Evolutionary conservation across 2,329 filamentous ascomycete species (phyloP).

Genomic region (Xylariomycetidae sp.): DNA sequence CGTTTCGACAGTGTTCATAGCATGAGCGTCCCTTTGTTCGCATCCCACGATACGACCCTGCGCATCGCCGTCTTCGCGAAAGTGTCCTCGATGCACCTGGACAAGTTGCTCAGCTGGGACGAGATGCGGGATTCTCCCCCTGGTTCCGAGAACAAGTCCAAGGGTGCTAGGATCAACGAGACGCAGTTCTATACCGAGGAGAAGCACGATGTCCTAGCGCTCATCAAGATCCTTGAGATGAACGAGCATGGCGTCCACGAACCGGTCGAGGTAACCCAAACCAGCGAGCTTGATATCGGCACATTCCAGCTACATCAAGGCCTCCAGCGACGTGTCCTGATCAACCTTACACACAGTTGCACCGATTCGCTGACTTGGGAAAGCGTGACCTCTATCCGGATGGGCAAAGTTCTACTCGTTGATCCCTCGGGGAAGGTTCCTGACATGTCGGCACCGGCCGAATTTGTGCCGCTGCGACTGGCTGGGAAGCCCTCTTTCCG

Average conservation of each 20-base stretch:
- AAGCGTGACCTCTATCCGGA: slow-evolving; percentile 68
- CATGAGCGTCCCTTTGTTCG: slow-evolving; percentile 85
- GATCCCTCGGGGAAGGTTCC: slow-evolving; percentile 81
- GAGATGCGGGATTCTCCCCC: slow-evolving; percentile 82
- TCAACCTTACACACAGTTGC: slow-evolving; percentile 87
- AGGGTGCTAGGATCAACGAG: slow-evolving; percentile 71
- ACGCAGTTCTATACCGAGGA: slow-evolving; percentile 91
- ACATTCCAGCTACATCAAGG: slow-evolving; percentile 95
- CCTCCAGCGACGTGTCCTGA: slow-evolving; percentile 77
- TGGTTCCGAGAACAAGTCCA: slow-evolving; percentile 48
- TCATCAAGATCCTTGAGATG: slow-evolving; percentile 84
- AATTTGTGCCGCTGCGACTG: slow-evolving; percentile 71
- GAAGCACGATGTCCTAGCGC: slow-evolving; percentile 84
- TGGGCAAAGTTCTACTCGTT: slow-evolving; percentile 76
- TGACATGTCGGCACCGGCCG: slow-evolving; percentile 65
- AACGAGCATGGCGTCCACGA: slow-evolving; percentile 86
- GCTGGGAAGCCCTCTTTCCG: slow-evolving; percentile 72
- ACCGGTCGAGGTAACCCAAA: slow-evolving; percentile 88
- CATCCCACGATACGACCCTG: slow-evolving; percentile 66
- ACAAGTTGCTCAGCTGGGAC: slow-evolving; percentile 97
- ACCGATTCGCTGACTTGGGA: slow-evolving; percentile 86
- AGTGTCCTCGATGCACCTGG: slow-evolving; percentile 87
- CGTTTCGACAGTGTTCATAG: slow-evolving; percentile 97
- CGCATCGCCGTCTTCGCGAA: slow-evolving; percentile 88
- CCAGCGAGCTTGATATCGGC: slow-evolving; percentile 74